Conservation (phyloP, 1,284 basidiomycete species). For the Microbotryum intermedium region DNA sequence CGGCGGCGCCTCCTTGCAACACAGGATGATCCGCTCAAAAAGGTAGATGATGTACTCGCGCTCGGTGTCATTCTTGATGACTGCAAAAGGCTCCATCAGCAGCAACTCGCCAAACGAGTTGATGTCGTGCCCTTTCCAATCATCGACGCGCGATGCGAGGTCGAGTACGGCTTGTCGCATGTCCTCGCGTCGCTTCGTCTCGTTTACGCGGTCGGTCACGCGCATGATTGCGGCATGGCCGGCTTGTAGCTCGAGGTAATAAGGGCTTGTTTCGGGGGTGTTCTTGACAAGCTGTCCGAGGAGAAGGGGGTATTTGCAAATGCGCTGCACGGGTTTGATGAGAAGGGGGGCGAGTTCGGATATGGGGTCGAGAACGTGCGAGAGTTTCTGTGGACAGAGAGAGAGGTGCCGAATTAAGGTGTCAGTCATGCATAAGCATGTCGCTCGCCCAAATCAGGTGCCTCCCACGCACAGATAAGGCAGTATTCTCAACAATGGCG, state of each 20-base stretch:
- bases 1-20: slow-evolving; percentile 76
- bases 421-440: not conserved
- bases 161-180: slow-evolving; percentile 81
- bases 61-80: slow-evolving; percentile 92
- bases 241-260: slow-evolving; percentile 70
- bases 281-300: slow-evolving; percentile 60
- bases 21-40: slow-evolving; percentile 97
- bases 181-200: slow-evolving; percentile 72
- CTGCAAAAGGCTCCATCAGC: slow-evolving; percentile 88
- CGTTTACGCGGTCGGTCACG: slow-evolving; percentile 93
- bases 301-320: slow-evolving; percentile 65
- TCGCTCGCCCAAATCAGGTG: not conserved
- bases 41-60: slow-evolving; percentile 98
- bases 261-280: slow-evolving; percentile 50
- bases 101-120: slow-evolving; percentile 86
- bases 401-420: not conserved
- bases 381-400: slow-evolving; percentile 23
- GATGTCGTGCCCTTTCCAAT: slow-evolving; percentile 98
- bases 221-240: slow-evolving; percentile 82
- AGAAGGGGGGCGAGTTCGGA: slow-evolving; percentile 75
- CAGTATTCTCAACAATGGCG: slow-evolving; percentile 74
- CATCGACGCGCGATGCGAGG: slow-evolving; percentile 82
- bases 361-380: slow-evolving; percentile 40
- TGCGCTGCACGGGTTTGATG: slow-evolving; percentile 67
- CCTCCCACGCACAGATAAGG: slow-evolving; percentile 52